These are phyloP conservation scores for Stagonosporopsis rhizophila DNA, from an alignment of 2,329 filamentous ascomycete genomes.

Conservation along the genomic window DNA sequence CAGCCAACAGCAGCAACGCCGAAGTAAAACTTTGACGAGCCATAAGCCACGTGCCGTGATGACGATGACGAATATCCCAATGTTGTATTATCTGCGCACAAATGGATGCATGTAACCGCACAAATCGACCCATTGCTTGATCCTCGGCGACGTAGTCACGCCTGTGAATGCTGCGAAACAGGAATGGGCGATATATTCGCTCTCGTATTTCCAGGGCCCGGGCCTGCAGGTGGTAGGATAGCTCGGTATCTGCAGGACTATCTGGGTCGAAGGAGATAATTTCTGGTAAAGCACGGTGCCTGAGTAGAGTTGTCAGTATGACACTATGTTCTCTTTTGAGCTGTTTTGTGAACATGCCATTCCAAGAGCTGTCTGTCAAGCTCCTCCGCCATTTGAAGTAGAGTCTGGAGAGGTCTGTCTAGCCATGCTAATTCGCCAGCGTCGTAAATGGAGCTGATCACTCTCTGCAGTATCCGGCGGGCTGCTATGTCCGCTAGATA, in stretches of 20 bases:
- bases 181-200: constrained; percentile 42
- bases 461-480: constrained; percentile 6
- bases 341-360: not conserved
- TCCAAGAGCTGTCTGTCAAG: constrained; percentile 6
- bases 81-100: constrained; percentile 24
- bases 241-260: constrained; percentile 13
- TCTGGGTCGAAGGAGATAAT: constrained; percentile 26
- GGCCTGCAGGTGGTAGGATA: constrained; percentile 25
- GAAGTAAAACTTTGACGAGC: constrained; percentile 25
- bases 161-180: constrained; percentile 40
- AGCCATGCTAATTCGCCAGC: constrained; percentile 2
- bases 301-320: not conserved
- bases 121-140: constrained; percentile 21
- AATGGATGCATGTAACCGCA: constrained; percentile 27
- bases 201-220: constrained; percentile 24
- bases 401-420: not conserved
- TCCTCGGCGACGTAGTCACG: constrained; percentile 16
- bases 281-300: constrained; percentile 13
- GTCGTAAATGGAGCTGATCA: constrained; percentile 6
- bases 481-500: constrained; percentile 14
- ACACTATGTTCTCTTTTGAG: not conserved
- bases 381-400: constrained; percentile 7
- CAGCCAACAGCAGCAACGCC: constrained; percentile 38
- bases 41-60: constrained; percentile 44
- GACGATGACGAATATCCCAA: constrained; percentile 32